phyloP scores from a whole-genome alignment of 2,329 filamentous ascomycete genomes.

The Periconia sp. region DNA sequence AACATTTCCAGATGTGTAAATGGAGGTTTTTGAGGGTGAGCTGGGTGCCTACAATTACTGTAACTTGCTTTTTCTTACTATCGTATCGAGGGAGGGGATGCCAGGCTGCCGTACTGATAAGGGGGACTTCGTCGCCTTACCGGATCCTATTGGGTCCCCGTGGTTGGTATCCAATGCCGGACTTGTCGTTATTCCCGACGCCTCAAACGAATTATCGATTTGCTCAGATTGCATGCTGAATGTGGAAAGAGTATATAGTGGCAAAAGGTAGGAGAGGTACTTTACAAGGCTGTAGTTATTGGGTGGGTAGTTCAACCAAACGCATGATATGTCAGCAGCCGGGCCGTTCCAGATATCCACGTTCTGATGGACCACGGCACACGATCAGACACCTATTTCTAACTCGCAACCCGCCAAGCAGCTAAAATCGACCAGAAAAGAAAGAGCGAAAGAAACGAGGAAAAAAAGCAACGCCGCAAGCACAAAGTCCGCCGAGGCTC shows the following conservation, averaged over 20 bases:
- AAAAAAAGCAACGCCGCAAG: not conserved
- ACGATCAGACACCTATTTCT: not conserved
- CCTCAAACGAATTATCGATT: too few relatives aligned
- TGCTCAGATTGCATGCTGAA: not conserved
- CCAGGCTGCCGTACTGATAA: too few relatives aligned
- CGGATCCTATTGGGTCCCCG: too few relatives aligned
- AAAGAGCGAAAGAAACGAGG: not conserved
- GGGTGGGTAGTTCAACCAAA: not conserved
- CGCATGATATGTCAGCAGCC: not conserved
- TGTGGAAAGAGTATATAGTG: not conserved
- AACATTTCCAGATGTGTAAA: too few relatives aligned
- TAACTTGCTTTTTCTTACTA: too few relatives aligned
- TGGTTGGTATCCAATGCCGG: too few relatives aligned
- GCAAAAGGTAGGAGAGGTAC: not conserved
- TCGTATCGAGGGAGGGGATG: too few relatives aligned
- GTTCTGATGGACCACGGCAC: not conserved
- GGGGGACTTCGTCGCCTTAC: too few relatives aligned
- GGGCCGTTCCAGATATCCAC: not conserved
- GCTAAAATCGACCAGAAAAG: not conserved
- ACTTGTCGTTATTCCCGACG: too few relatives aligned
- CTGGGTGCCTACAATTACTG: too few relatives aligned
- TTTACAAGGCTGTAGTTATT: not conserved
- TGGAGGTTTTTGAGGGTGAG: too few relatives aligned
- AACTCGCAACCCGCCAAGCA: not conserved
- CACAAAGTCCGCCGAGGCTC: not conserved